These are phyloP conservation scores for Cephalotrichum gorgonifer DNA, from an alignment of 2,329 filamentous ascomycete genomes.

Conservation along the genomic window DNA sequence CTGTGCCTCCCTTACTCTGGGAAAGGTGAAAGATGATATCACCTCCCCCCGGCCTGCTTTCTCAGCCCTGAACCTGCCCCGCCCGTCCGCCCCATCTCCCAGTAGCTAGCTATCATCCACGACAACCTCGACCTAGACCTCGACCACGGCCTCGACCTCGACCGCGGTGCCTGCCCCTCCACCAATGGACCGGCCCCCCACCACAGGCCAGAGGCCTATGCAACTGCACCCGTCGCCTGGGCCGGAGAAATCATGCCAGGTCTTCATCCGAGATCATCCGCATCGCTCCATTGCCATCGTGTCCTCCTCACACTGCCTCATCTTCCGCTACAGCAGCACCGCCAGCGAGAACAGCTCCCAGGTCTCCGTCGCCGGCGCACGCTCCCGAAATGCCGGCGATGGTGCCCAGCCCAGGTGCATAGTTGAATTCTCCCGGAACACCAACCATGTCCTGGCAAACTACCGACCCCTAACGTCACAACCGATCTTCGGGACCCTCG, in stretches of 20 bases:
- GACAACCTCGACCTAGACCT: too few relatives aligned
- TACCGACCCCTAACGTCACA: slow-evolving; percentile 67
- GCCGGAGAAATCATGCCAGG: slow-evolving; percentile 56
- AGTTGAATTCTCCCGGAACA: slow-evolving; percentile 68
- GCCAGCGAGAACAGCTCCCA: slow-evolving; percentile 55
- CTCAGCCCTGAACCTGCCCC: not conserved
- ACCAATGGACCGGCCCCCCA: slow-evolving; percentile 8
- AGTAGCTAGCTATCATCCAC: not conserved
- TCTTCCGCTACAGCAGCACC: slow-evolving; percentile 68
- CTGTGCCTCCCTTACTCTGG: not conserved
- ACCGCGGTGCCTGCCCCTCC: not conserved
- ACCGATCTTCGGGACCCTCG: slow-evolving; percentile 75
- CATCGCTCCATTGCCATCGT: slow-evolving; percentile 81
- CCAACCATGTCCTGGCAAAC: slow-evolving; percentile 57
- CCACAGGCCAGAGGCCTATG: slow-evolving; percentile 6
- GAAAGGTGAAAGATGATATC: not conserved
- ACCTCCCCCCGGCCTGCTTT: not conserved
- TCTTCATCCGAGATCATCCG: slow-evolving; percentile 78
- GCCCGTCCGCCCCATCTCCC: too few relatives aligned
- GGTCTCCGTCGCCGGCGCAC: slow-evolving; percentile 36
- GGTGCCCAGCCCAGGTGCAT: slow-evolving; percentile 57
- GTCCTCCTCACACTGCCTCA: slow-evolving; percentile 67
- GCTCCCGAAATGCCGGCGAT: slow-evolving; percentile 26
- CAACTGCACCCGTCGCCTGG: slow-evolving; percentile 25
- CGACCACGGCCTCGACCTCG: not conserved